These are phyloP conservation scores for Crithidia thermophila DNA, from an alignment of 208 protist species.

Conservation along the genomic window DNA sequence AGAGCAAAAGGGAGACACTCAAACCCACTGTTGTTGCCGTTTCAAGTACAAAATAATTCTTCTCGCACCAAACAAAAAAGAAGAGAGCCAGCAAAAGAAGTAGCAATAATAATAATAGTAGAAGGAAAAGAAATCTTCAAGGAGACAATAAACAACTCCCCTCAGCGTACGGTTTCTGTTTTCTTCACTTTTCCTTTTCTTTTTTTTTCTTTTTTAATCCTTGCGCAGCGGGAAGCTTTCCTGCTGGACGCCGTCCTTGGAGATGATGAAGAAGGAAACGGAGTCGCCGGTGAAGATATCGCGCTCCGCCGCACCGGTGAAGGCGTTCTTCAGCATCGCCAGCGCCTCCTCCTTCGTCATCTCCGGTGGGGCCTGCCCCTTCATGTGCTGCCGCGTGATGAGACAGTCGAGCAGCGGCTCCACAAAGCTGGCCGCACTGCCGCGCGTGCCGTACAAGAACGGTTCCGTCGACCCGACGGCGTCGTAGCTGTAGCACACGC, in stretches of 20 bases:
- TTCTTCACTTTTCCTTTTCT: background rate
- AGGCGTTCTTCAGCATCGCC: conserved; percentile 96
- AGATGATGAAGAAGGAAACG: conserved; percentile 95
- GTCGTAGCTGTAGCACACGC: conserved; percentile 98
- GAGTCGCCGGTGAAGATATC: conserved; percentile 98
- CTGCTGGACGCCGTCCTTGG: conserved; percentile 59
- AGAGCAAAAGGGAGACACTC: no score
- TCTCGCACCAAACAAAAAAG: background rate
- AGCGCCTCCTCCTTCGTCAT: conserved; percentile 85
- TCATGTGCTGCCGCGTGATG: conserved; percentile 87
- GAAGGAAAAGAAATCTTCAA: background rate
- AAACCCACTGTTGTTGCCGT: no score
- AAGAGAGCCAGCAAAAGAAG: background rate
- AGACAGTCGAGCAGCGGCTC: conserved; percentile 98
- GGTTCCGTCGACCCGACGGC: conserved; percentile 97
- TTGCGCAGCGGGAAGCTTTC: conserved; percentile 83
- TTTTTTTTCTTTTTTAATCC: conserved; percentile 36
- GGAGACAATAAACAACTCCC: no score
- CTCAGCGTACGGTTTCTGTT: no score
- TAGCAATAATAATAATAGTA: conserved; percentile 2
- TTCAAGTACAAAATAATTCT: no score
- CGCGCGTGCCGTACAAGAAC: conserved; percentile 91
- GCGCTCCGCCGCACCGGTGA: conserved; percentile 96
- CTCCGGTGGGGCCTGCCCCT: conserved; percentile 54
- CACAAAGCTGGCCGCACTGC: conserved; percentile 94